Evolutionary conservation across 768 basidiomycete genomes (phyloP).

Genomic region (Trametes elegans): DNA sequence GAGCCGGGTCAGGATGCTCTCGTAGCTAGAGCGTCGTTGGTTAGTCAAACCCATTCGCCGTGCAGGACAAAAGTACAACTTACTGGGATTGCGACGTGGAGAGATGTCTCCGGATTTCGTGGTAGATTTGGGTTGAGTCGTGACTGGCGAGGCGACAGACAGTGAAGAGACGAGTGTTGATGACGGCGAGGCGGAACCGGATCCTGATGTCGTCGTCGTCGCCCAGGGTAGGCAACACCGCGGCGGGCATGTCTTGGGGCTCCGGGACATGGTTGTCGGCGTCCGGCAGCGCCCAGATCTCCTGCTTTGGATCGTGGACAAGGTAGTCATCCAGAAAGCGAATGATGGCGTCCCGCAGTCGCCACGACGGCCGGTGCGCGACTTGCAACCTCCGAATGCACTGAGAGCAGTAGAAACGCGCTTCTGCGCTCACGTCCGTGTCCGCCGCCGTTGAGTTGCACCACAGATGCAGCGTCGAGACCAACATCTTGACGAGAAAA

Average conservation of each 20-base stretch:
- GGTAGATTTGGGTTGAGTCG: slow-evolving; percentile 43
- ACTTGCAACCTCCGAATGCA: slow-evolving; percentile 32
- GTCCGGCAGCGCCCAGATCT: slow-evolving; percentile 40
- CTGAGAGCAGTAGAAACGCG: slow-evolving; percentile 37
- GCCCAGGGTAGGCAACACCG: slow-evolving; percentile 50
- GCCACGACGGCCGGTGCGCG: slow-evolving; percentile 58
- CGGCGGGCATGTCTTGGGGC: slow-evolving; percentile 39
- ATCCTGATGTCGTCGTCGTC: slow-evolving; percentile 81
- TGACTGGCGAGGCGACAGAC: slow-evolving; percentile 38
- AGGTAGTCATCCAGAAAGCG: slow-evolving; percentile 70
- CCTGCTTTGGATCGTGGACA: slow-evolving; percentile 50
- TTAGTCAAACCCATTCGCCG: not conserved
- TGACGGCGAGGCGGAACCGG: slow-evolving; percentile 68
- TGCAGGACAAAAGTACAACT: slow-evolving; percentile 26
- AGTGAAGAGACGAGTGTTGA: slow-evolving; percentile 58
- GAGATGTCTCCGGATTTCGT: slow-evolving; percentile 43
- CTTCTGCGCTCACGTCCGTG: slow-evolving; percentile 38
- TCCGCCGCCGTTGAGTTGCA: slow-evolving; percentile 28
- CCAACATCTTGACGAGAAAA: slow-evolving; percentile 58
- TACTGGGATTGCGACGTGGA: slow-evolving; percentile 49
- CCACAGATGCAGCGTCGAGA: slow-evolving; percentile 66
- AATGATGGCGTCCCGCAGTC: slow-evolving; percentile 59
- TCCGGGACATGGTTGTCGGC: slow-evolving; percentile 19
- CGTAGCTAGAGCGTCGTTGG: not conserved
- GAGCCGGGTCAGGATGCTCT: slow-evolving; percentile 62